These are phyloP conservation scores for Ascoidea tarda DNA, from an alignment of 805 yeast genomes.

Conservation along the genomic window DNA sequence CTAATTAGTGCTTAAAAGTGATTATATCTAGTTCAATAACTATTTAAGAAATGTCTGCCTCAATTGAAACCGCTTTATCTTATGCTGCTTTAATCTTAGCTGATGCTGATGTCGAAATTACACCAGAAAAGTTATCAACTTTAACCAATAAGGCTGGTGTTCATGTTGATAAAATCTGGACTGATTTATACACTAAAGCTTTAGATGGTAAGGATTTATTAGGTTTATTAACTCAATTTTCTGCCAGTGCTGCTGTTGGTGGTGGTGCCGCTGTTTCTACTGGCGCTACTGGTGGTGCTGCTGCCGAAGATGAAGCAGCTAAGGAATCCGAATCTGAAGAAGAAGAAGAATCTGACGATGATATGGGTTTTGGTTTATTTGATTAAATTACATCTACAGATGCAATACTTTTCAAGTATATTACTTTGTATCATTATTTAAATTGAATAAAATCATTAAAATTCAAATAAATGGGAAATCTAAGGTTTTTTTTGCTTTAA, in stretches of 20 bases:
- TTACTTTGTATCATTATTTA: no score
- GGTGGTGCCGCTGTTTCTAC: slow-evolving; percentile 35
- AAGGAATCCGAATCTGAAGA: slow-evolving; percentile 28
- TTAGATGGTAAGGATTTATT: slow-evolving; percentile 72
- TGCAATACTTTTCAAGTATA: no score
- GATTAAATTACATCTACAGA: slow-evolving; percentile 33
- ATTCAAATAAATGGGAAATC: no score
- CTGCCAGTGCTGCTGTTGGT: slow-evolving; percentile 65
- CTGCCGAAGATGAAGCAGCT: slow-evolving; percentile 45
- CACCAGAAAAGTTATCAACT: slow-evolving; percentile 69
- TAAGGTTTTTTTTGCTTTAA: no score
- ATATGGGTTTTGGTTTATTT: slow-evolving; percentile 93
- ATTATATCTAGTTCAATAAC: slow-evolving; percentile 21
- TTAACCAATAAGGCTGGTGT: slow-evolving; percentile 76
- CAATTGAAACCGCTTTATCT: slow-evolving; percentile 61
- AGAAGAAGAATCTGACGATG: slow-evolving; percentile 52
- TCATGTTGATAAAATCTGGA: slow-evolving; percentile 71
- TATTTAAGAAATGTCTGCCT: slow-evolving; percentile 38
- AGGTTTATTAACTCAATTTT: slow-evolving; percentile 56
- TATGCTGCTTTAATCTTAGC: slow-evolving; percentile 93
- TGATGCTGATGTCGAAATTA: slow-evolving; percentile 80
- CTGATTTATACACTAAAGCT: slow-evolving; percentile 82
- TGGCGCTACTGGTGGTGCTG: slow-evolving; percentile 50
- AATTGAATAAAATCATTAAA: no score
- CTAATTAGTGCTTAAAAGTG: slow-evolving; percentile 26